phyloP scores from a whole-genome alignment of 192 early-diverging fungal genomes.

The Pecoramyces ruminantium region DNA sequence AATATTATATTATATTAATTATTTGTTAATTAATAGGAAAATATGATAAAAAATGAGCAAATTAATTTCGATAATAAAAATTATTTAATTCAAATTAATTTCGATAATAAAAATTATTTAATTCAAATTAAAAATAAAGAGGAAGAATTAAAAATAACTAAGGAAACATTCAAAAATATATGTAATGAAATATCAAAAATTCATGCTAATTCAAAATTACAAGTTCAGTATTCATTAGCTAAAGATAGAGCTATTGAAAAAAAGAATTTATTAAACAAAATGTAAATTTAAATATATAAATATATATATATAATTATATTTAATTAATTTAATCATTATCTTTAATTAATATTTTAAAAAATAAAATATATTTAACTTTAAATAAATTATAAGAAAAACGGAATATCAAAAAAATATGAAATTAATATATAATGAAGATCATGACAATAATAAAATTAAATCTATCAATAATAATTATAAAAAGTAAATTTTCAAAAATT shows the following conservation, averaged over 20 bases:
- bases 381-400: no score
- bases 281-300: neutral
- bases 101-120: neutral
- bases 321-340: no score
- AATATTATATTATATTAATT: no score
- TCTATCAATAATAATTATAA: neutral
- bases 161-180: neutral
- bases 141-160: neutral
- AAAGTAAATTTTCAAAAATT: neutral
- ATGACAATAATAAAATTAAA: neutral
- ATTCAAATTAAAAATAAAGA: neutral
- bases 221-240: neutral
- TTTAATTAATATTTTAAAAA: no score
- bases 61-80: neutral
- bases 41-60: neutral
- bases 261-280: neutral
- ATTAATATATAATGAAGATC: neutral
- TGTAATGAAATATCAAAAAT: neutral
- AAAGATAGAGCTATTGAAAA: neutral
- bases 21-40: neutral
- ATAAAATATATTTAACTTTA: no score
- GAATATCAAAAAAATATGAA: neutral
- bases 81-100: neutral
- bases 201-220: neutral
- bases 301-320: no score